phyloP scores from a whole-genome alignment of 73 alveolate species.

The Paraurostyla sp. region DNA sequence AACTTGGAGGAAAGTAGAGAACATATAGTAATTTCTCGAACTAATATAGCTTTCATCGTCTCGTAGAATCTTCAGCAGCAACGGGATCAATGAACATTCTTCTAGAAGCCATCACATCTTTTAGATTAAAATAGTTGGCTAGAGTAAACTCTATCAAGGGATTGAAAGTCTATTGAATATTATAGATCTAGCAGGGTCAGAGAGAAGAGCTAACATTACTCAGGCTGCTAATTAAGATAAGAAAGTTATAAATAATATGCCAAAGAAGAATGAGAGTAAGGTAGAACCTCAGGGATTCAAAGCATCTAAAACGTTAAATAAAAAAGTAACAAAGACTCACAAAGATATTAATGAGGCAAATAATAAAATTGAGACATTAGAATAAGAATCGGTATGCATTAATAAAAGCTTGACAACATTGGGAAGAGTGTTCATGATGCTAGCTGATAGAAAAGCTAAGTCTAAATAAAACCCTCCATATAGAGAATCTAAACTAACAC shows the following conservation, averaged over 20 bases:
- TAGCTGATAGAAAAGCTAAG: conserved; percentile 45
- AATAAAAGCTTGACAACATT: conserved; percentile 58
- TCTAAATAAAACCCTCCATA: conserved; percentile 43
- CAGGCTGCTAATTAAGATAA: background rate
- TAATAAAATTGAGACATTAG: background rate
- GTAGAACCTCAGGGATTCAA: too few species aligned
- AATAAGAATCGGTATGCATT: conserved; percentile 43
- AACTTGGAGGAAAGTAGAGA: conserved; percentile 53
- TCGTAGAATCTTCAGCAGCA: conserved; percentile 18
- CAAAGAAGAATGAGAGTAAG: too few species aligned
- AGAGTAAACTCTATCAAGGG: background rate
- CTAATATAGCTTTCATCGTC: background rate
- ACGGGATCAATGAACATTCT: conserved; percentile 53
- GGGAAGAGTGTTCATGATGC: conserved; percentile 61
- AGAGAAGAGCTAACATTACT: conserved; percentile 11
- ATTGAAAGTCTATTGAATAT: conserved; percentile 43
- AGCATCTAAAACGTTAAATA: background rate
- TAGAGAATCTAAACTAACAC: conserved; percentile 66
- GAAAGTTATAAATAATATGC: background rate
- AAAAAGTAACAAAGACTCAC: background rate
- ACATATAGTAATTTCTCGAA: background rate
- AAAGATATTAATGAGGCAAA: background rate
- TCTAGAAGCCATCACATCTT: conserved; percentile 55
- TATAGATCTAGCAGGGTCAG: conserved; percentile 60
- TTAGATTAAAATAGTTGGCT: conserved; percentile 6